Base-by-base conservation (phyloP, 192 early-diverging fungal genomes). In the Oehlia diaphana region DNA sequence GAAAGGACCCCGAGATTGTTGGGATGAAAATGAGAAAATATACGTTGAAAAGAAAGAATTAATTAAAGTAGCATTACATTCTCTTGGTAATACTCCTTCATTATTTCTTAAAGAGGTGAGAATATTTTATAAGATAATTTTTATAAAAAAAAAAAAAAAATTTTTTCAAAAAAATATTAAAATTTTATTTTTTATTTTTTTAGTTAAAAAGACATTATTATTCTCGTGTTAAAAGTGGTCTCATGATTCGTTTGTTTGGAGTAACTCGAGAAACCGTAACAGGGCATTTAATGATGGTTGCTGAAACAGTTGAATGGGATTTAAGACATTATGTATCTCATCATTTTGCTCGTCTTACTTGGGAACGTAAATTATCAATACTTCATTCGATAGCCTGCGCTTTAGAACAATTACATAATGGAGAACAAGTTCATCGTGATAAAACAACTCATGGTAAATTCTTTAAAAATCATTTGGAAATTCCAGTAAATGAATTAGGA, bases 261-360 rank as follows among this genome's bases (percentile, higher is more conserved):
- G 77, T 39, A 9, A 78, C 77, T 31, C 50, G 53, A 39, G 65
- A 71, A 14, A 39, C 64, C 1, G 31, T 78, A 12, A 78, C 74
- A 16, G 58, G 62, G n/a, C 33, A 71, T 37, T 70, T 58, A 7
- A 70, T 68, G 65, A 78, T 78, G 77, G 53, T 78, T 23, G 68
- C 68, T 2, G 77, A 78, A 39, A 70, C 77, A 23, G n/a, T 26
- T 0, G 77, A 78, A 70, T 78, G 77, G 77, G 77, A 78, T 70
- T 50, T 78, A 62, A 44, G 77, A 26, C 77, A 71, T 69, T 78
- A 78, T 62, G 33, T 70, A 2, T 78, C 77, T 2, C 77, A 78
- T 69, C 68, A 70, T 49, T 71, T 61, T 39, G 50, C 64, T 23
- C 66, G 50, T n/a, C 35, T 78, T 53, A 71, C 12, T 39, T 78